Evolutionary conservation across 257 asterid genomes (phyloP), one percentile per base, ranked within the genome.

Genomic region (Thymus mandschuricus): DNA sequence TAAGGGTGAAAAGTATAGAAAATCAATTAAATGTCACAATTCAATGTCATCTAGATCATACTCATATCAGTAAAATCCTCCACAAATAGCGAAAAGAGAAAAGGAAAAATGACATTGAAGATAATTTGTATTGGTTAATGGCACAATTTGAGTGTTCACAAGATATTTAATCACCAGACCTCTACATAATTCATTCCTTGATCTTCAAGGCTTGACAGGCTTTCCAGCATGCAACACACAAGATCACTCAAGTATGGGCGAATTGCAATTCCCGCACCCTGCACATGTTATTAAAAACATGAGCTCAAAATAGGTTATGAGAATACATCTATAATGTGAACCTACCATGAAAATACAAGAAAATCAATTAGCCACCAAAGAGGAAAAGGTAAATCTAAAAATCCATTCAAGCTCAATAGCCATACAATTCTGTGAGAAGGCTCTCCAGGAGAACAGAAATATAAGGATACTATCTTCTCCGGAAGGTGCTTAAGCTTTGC

Each of bases 151-250:
- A 34, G 66, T 33, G 60, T 51, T 70, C 52, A 74, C 61, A 70
- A 41, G 49, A 75, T 52, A 59, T 40, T 40, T 84, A 75, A 52
- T 63, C 27, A 34, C 28, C 86, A 73, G 49, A 94, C 99, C 97
- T 91, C 99, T 67, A 94, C 95, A 74, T 94, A 94, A 79, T 94
- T 94, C 85, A 94, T 82, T 63, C 97, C 97, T 77, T 91, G 99
- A 84, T 94, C 99, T 85, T 94, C 99, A 66, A 91, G 97, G 85
- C 97, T 94, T 50, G 99, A 94, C 75, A 94, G 80, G 82, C 99
- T 94, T 86, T 94, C 99, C 81, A 94, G 88, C 99, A 94, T 94
- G 85, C 99, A 94, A 78, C 93, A 94, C 48, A 89, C 99, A 43
- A 94, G 96, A 71, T 94, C 99, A 72, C 82, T 86, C 60, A 94